Base-by-base conservation (phyloP, 2,329 filamentous ascomycete species). In the Aspergillus bombycis region DNA sequence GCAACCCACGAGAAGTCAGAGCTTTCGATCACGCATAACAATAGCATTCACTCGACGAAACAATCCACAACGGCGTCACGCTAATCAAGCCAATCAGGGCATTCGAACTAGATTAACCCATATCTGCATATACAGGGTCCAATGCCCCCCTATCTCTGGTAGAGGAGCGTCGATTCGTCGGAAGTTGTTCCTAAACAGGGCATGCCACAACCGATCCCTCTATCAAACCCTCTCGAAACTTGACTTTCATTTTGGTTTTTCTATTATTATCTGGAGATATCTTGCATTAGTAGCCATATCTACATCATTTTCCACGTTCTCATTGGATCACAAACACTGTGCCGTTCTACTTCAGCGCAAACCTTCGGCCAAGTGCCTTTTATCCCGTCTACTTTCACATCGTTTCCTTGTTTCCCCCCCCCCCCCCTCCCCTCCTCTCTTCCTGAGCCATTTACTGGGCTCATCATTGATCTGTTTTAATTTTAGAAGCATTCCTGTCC, bases 191-290 rank as follows among this genome's bases (percentile, higher is more conserved):
- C n/a, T 23, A 46, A 46, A 46, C 19, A 10, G 43, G 43, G 26
- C 43, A 26, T 21, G 43, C 43, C 7, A 43, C 16, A n/a, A 43
- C 41, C 7, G 41, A 21, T 46, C 43, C n/a, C n/a, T 46, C 43
- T 46, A 46, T 46, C 43, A 46, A 26, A 19, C 16, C 43, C 41
- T 45, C 10, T 12, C n/a, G 21, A 45, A 21, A 19, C 7, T 26
- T 12, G 43, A 23, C n/a, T 46, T 46, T 46, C 11, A 16, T 16
- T 36, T 36, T 36, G 34, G 12, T 46, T 46, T 23, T 38, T 59
- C 32, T 52, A 59, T 38, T 38, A 28, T 50, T 59, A 38, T 43
- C 45, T 48, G 36, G 45, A 52, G n/a, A 48, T 36, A 10, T 56
- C 34, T 26, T 56, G 53, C 53, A 56, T 38, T 56, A 56, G 53